Evolutionary conservation across 352 stramenopile species (phyloP).

Genomic region (Pythium periplocum): DNA sequence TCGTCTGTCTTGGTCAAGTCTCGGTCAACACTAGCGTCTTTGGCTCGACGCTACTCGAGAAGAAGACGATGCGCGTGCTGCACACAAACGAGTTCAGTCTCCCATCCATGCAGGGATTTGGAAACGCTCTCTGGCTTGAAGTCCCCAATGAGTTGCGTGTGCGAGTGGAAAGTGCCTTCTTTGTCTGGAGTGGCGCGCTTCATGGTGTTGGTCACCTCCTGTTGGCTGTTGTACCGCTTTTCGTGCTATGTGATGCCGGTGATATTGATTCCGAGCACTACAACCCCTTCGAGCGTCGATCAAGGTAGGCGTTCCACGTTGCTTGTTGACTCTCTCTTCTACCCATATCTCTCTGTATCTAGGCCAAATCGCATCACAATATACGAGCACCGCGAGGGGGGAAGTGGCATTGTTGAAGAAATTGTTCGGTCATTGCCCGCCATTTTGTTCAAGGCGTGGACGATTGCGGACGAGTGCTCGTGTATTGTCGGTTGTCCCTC

Average conservation of each 20-base stretch:
- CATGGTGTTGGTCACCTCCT: conserved; percentile 90
- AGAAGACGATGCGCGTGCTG: conserved; percentile 68
- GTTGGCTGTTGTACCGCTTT: conserved; percentile 90
- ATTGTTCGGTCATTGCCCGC: conserved; percentile 58
- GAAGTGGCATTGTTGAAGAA: conserved; percentile 79
- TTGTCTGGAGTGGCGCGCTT: conserved; percentile 43
- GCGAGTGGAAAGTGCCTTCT: conserved; percentile 27
- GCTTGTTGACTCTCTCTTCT: background rate
- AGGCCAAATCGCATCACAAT: conserved; percentile 83
- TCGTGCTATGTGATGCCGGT: conserved; percentile 84
- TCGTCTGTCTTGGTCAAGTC: conserved; percentile 63
- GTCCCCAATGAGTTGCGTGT: conserved; percentile 49
- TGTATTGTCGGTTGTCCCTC: conserved; percentile 80
- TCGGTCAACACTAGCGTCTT: conserved; percentile 78
- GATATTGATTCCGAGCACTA: conserved; percentile 87
- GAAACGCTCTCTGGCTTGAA: conserved; percentile 94
- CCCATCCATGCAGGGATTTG: conserved; percentile 94
- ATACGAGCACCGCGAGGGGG: conserved; percentile 85
- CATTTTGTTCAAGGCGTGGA: conserved; percentile 49
- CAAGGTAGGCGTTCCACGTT: conserved; percentile 23
- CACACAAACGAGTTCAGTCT: conserved; percentile 90
- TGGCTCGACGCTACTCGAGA: conserved; percentile 83
- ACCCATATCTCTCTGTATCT: conserved; percentile 2
- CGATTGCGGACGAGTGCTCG: conserved; percentile 68
- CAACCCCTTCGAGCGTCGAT: conserved; percentile 63